These are phyloP conservation scores for Zygnema circumcarinatum DNA, from an alignment of 139 green algal genomes.

Conservation along the genomic window DNA sequence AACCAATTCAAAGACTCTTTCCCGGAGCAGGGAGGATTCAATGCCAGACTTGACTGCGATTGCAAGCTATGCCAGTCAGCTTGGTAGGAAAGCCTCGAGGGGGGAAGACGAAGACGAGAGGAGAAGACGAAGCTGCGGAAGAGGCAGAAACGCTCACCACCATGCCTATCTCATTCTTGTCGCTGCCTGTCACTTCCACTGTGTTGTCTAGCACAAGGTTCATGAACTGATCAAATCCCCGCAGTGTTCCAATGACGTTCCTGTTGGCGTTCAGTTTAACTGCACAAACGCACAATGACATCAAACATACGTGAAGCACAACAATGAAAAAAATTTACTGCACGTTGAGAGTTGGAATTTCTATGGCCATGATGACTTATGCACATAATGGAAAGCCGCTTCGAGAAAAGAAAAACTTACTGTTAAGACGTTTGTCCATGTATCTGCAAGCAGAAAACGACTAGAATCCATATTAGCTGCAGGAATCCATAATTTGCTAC, in stretches of 20 bases:
- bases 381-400: neutral
- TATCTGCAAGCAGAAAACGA: conserved; percentile 39
- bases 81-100: too few relatives aligned
- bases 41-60: too few relatives aligned
- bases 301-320: neutral
- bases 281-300: conserved; percentile 16
- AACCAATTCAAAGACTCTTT: neutral
- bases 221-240: conserved; percentile 99
- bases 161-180: conserved; percentile 96
- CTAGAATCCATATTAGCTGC: neutral
- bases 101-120: too few relatives aligned
- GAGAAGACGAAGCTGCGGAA: too few relatives aligned
- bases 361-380: neutral
- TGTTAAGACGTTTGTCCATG: conserved; percentile 63
- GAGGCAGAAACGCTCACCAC: conserved; percentile 74
- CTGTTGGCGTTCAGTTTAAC: conserved; percentile 93
- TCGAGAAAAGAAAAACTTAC: conserved; percentile 10
- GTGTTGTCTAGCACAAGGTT: conserved; percentile 97
- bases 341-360: neutral
- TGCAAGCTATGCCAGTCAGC: too few relatives aligned
- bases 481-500: neutral
- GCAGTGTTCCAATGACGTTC: conserved; percentile 89
- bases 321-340: neutral
- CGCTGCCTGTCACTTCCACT: conserved; percentile 77
- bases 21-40: neutral